Evolutionary conservation across 2,329 filamentous ascomycete genomes (phyloP).

Genomic region (Trichoderma hamatum): DNA sequence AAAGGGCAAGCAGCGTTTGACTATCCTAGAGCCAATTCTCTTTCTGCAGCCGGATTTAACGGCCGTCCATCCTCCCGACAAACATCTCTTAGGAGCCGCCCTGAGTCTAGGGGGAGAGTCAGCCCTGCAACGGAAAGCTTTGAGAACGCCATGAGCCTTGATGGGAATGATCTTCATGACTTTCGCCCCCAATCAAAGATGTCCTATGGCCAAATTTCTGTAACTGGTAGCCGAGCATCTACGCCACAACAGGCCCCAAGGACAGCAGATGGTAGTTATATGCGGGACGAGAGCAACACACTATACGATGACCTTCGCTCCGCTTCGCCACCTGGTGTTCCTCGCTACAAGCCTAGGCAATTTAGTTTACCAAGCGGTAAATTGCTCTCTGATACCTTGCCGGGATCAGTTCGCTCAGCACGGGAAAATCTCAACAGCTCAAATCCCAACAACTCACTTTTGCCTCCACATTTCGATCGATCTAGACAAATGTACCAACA

Average conservation of each 20-base stretch:
- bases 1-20: background rate
- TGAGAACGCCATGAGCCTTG: background rate
- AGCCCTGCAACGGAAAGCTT: background rate
- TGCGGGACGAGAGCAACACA: slow-evolving; percentile 17
- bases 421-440: slow-evolving; percentile 16
- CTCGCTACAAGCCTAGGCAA: slow-evolving; percentile 25
- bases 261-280: slow-evolving; percentile 21
- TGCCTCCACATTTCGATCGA: background rate
- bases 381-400: background rate
- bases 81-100: background rate
- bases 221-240: slow-evolving; percentile 3
- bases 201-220: slow-evolving; percentile 22
- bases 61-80: background rate
- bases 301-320: background rate
- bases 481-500: background rate
- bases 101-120: background rate
- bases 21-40: background rate
- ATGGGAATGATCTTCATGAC: background rate
- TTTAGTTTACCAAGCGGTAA: slow-evolving; percentile 22
- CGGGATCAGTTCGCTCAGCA: slow-evolving; percentile 25
- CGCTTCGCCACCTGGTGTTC: slow-evolving; percentile 24
- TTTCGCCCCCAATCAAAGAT: background rate
- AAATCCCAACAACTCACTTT: background rate
- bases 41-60: background rate
- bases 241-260: slow-evolving; percentile 15